Evolutionary conservation across 31 red algal species (phyloP).

Genomic region (Asparagopsis taxiformis): DNA sequence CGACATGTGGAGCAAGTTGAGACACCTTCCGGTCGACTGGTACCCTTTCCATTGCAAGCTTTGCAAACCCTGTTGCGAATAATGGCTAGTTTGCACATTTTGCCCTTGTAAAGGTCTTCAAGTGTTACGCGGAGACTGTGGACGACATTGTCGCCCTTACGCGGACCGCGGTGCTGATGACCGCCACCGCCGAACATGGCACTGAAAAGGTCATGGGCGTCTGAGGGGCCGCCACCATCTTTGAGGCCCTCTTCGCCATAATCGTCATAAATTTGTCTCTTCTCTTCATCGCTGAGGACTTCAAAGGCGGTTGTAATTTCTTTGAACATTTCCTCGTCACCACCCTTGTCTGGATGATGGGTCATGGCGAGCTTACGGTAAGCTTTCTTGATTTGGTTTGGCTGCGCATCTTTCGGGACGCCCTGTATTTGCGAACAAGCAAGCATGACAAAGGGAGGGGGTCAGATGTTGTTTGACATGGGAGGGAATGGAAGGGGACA

Average conservation of each 20-base stretch:
- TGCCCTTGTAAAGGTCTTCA: conserved; percentile 98
- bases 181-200: conserved; percentile 95
- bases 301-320: conserved; percentile 95
- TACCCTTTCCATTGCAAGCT: conserved; percentile 79
- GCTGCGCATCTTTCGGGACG: conserved; percentile 78
- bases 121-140: conserved; percentile 88
- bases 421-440: conserved; percentile 34
- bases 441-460: neutral
- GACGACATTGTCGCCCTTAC: conserved; percentile 91
- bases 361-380: conserved; percentile 91
- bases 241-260: conserved; percentile 96
- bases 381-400: conserved; percentile 92
- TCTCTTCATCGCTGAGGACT: conserved; percentile 94
- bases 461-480: neutral
- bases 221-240: conserved; percentile 83
- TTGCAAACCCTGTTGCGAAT: conserved; percentile 93
- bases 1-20: conserved; percentile 72
- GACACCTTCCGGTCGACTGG: conserved; percentile 53
- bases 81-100: conserved; percentile 95
- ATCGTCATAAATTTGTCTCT: conserved; percentile 94
- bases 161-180: conserved; percentile 56
- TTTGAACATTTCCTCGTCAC: conserved; percentile 96
- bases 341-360: conserved; percentile 95
- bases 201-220: conserved; percentile 93
- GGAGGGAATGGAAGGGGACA: neutral